A percentile compares a stretch with the other conserved stretches of the same genome.
Evolutionary conservation across 108 stramenopile genomes (phyloP).

Genomic region (Skeletonema potamos): DNA sequence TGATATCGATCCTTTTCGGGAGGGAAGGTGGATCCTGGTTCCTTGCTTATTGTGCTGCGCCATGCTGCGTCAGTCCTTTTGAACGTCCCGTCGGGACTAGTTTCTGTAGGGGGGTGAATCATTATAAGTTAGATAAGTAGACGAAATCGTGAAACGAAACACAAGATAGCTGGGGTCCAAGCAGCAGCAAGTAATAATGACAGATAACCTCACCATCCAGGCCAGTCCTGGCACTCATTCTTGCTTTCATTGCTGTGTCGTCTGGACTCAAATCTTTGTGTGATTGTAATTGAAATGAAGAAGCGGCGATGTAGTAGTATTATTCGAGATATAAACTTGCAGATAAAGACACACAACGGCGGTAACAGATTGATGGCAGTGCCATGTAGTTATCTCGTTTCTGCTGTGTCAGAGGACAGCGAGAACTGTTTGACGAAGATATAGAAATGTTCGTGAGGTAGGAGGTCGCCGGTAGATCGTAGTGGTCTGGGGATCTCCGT

Average conservation of each 20-base stretch:
- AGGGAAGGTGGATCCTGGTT: constrained; percentile 60
- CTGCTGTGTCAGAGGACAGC: no score
- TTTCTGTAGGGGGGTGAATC: constrained; percentile 21
- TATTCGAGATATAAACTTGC: no score
- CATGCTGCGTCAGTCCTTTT: constrained; percentile 56
- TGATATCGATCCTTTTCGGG: constrained; percentile 78
- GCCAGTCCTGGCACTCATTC: background rate
- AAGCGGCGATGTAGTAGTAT: no score
- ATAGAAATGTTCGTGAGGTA: no score
- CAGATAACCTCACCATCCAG: background rate
- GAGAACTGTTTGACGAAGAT: no score
- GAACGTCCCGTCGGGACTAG: constrained; percentile 44
- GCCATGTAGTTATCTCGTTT: no score
- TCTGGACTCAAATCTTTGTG: background rate
- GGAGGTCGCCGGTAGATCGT: no score
- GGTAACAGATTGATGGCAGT: background rate
- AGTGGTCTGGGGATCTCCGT: no score
- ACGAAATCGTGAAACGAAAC: background rate
- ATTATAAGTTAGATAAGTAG: background rate
- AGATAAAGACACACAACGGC: no score
- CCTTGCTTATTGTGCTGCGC: constrained; percentile 54
- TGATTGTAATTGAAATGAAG: background rate
- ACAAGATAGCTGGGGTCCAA: background rate
- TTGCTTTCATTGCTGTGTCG: no score
- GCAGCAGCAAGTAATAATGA: background rate